Base-by-base conservation (phyloP, 2,329 filamentous ascomycete genomes). In the Sclerotinia sclerotiorum region DNA sequence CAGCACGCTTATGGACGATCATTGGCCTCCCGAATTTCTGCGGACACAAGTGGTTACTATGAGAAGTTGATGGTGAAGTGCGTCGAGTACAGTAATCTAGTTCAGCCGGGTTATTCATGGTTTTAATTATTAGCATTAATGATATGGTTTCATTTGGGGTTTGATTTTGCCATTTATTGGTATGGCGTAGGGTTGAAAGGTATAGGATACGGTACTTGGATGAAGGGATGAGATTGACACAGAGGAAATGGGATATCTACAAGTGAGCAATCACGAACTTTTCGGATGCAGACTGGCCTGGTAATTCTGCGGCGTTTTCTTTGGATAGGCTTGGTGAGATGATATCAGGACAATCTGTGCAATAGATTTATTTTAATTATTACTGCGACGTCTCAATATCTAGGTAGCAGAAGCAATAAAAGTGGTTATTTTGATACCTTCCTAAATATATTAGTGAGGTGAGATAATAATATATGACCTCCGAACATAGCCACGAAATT, bases 31-130 rank as follows among this genome's bases (percentile, higher is more conserved):
- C 84, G 93, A 60, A 91, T 98, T 75, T 87, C 86, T 76, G 88
- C 89, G 2, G 94, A 98, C 83, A 96, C 92, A 6, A 92, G 90
- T 70, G 92, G 93, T 5, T 90, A 97, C 79, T 97, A 95, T 74
- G 84, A 91, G 80, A 85, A 81, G 73, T 79, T 94, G 75, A 84
- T 97, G 85, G 80, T 96, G 72, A 92, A 68, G 19, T 64, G 58
- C 19, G 65, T 67, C 7, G 65, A 67, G 24, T 62, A 17, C 48
- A 62, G 65, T 44, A 29, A 62, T 35, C 24, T 51, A 21, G 65
- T 62, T 24, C 65, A 67, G 17, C 65, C 65, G 21, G 65, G 56
- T 24, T 32, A 44, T 27, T 44, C 55, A 29, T 67, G 65, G 65
- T 67, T 49, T 7, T 67, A 62, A 54, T 51, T 2, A 65, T 67